A percentile compares a stretch with the other conserved stretches of the same genome.
Conservation (phyloP, 306 rosid species). For the Trifolium dubium region DNA sequence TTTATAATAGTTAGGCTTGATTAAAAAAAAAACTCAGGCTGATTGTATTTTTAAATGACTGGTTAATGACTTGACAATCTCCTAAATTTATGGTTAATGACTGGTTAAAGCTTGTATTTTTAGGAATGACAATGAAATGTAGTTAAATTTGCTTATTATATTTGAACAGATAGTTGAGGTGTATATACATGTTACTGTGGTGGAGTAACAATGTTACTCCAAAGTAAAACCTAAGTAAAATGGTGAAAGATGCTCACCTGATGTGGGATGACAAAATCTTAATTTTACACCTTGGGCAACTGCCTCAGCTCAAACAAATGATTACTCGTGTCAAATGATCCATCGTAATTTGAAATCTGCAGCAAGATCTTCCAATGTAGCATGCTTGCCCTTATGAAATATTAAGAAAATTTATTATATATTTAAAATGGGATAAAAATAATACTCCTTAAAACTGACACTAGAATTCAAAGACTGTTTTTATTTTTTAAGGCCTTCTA, state of each 20-base stretch:
- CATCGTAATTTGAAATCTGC: conserved; percentile 62
- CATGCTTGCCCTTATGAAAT: conserved; percentile 59
- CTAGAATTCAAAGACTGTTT: conserved; percentile 19
- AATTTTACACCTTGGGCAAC: conserved; percentile 52
- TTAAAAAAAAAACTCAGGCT: neutral
- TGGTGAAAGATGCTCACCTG: conserved; percentile 52
- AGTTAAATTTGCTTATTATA: too few species aligned
- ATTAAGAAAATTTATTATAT: conserved; percentile 8
- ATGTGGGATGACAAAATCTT: conserved; percentile 53
- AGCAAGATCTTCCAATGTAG: conserved; percentile 64
- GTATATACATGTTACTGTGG: neutral
- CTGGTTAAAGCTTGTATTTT: too few species aligned
- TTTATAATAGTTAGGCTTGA: too few species aligned
- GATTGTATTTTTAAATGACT: neutral
- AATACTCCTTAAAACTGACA: conserved; percentile 4
- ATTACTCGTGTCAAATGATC: conserved; percentile 24
- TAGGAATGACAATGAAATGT: neutral
- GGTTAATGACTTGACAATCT: too few species aligned
- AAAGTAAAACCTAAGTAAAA: conserved; percentile 17
- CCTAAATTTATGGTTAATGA: too few species aligned
- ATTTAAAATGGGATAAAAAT: conserved; percentile 14
- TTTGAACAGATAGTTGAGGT: neutral
- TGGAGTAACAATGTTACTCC: neutral
- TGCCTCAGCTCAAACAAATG: conserved; percentile 50
- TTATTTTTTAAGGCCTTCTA: conserved; percentile 18